phyloP scores from a whole-genome alignment of 495 filamentous ascomycete genomes.

The Chaetomium fimeti region DNA sequence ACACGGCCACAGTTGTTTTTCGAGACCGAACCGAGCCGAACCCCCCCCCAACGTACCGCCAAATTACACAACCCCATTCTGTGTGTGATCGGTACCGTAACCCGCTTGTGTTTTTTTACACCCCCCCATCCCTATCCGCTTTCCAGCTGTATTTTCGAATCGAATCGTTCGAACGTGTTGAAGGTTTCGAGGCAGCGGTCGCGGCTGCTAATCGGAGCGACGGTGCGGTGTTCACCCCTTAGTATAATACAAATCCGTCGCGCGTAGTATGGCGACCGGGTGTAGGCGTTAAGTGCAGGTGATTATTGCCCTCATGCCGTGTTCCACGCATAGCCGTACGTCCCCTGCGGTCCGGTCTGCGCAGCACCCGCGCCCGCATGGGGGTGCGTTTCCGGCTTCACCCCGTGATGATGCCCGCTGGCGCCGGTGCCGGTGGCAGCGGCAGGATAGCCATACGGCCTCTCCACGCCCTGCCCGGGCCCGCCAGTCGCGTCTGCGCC shows the following conservation, averaged over 20 bases:
- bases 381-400: conserved; percentile 19
- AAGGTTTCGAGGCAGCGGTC: too few species aligned
- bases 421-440: not conserved
- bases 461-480: conserved; percentile 23
- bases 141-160: not conserved
- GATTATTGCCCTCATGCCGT: conserved; percentile 21
- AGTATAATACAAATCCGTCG: too few species aligned
- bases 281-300: too few species aligned
- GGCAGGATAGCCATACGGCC: conserved; percentile 43
- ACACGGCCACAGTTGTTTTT: conserved; percentile 5
- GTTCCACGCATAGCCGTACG: conserved; percentile 32
- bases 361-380: conserved; percentile 9
- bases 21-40: not conserved
- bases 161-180: not conserved
- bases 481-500: not conserved
- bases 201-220: too few species aligned
- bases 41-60: not conserved
- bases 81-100: not conserved
- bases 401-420: conserved; percentile 15
- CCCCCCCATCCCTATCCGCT: not conserved
- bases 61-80: not conserved
- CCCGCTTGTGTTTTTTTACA: not conserved
- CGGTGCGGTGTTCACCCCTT: too few species aligned
- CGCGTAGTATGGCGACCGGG: too few species aligned
- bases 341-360: conserved; percentile 9